Base-by-base conservation (phyloP, 164 flowering plant genomes). In the Magnolia changhungtana region DNA sequence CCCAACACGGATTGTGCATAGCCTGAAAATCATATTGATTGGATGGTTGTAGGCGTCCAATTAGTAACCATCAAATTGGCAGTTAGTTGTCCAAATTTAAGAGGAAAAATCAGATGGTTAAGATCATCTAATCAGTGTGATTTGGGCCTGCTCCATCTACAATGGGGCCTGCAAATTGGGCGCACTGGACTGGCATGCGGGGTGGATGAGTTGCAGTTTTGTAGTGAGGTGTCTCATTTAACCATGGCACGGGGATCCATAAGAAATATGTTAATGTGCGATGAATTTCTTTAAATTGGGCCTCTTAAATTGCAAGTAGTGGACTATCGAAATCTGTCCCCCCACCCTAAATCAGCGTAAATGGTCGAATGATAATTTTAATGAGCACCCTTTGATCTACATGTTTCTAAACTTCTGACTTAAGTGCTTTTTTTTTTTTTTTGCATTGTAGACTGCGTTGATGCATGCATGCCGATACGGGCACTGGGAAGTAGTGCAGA, bases 391-490 rank as follows among this genome's bases (percentile, higher is more conserved):
- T 68, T 68, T 14, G 7, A 24, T 27, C 45, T 29, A 4, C 50
- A 3, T 68, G 19, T 19, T 27, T 31, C 71, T 68, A 68, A 68
- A 55, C 61, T 11, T 55, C 13, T 55, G 61, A 16, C 61, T 55
- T 55, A 11, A 16, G 18, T 55, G 61, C 61, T 2, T 68, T 16
- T 2, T 16, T 11, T 14, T 72, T 21, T 78, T 72, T 77, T 81
- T 52, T 52, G 63, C 64, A 14, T 52, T 52, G 73, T 71, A 94
- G 99, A 94, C 99, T 70, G 97, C 97, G 4, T 83, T 96, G 88
- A 96, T 96, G 98, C 99, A 96, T 85, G 99, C 99, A 0, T 96
- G 98, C 84, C 80, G 98, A 69, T 92, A 92, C 78, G 99, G 99
- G 69, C 98, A 94, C 78, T 96, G 99, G 99, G 99, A 94, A 81